Percentiles rank a stretch among this genome's conserved stretches.
phyloP scores from a whole-genome alignment of 306 rosid species.

The Sesbania bispinosa region DNA sequence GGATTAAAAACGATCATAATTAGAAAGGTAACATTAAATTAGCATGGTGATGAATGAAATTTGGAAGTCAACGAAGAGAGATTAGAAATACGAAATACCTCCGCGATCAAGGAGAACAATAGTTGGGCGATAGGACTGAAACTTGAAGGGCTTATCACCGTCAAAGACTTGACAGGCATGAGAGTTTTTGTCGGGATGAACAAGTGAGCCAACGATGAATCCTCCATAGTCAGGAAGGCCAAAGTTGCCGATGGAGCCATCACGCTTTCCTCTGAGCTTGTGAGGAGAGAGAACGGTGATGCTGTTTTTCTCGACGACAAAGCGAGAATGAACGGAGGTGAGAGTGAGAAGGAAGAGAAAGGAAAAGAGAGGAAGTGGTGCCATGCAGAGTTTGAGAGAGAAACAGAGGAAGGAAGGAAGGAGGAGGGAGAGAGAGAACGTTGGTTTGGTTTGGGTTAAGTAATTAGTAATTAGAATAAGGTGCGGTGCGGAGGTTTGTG shows the following conservation, averaged over 20 bases:
- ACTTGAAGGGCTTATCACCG: slow-evolving; percentile 68
- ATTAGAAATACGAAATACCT: slow-evolving; percentile 40
- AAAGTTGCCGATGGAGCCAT: slow-evolving; percentile 80
- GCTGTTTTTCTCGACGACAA: slow-evolving; percentile 84
- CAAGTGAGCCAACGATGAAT: slow-evolving; percentile 59
- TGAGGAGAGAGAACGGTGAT: slow-evolving; percentile 61
- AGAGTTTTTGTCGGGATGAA: slow-evolving; percentile 54
- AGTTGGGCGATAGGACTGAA: slow-evolving; percentile 40
- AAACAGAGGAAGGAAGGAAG: background rate
- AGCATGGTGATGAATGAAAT: background rate
- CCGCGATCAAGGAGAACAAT: slow-evolving; percentile 85
- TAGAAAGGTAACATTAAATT: background rate
- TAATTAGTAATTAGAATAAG: background rate
- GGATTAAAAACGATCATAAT: background rate
- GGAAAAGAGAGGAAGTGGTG: background rate
- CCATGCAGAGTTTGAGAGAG: slow-evolving; percentile 20
- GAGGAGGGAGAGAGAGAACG: background rate
- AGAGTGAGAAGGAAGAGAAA: background rate
- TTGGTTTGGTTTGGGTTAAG: background rate
- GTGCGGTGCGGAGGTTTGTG: slow-evolving; percentile 30
- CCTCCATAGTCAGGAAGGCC: slow-evolving; percentile 97
- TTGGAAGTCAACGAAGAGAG: slow-evolving; percentile 3
- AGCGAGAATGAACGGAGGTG: slow-evolving; percentile 38
- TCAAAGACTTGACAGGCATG: slow-evolving; percentile 61
- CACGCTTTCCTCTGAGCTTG: slow-evolving; percentile 38